A percentile compares a stretch with the other conserved stretches of the same genome.
Evolutionary conservation across 169 alveolate genomes (phyloP).

Genomic region (Cryptosporidium bovis): DNA sequence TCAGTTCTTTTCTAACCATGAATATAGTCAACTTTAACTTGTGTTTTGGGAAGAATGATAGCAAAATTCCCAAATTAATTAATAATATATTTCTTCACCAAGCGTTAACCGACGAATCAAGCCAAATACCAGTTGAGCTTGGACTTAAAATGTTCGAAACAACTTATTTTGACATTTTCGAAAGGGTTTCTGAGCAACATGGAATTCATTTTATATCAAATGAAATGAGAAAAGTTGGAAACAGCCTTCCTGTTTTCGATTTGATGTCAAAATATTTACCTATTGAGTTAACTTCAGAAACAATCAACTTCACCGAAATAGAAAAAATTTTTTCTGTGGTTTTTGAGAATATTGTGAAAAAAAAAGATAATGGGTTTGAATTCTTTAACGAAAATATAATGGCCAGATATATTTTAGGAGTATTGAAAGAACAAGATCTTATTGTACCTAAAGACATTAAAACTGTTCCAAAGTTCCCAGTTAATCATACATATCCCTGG

Average conservation of each 20-base stretch:
- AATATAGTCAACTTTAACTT: conserved; percentile 20
- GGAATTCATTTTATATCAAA: conserved; percentile 32
- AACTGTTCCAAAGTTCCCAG: conserved; percentile 10
- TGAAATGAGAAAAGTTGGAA: background rate
- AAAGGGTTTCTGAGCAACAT: conserved; percentile 71
- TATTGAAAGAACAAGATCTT: conserved; percentile 3
- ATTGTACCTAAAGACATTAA: conserved; percentile 25
- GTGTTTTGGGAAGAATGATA: background rate
- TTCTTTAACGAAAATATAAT: conserved; percentile 55
- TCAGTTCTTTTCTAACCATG: conserved; percentile 9
- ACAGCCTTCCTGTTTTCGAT: conserved; percentile 28
- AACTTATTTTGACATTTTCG: conserved; percentile 24
- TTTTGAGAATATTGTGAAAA: conserved; percentile 9
- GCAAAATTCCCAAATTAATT: background rate
- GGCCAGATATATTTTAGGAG: conserved; percentile 24
- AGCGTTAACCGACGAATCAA: conserved; percentile 47
- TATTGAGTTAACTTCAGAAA: conserved; percentile 41
- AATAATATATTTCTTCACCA: conserved; percentile 53
- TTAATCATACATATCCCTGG: conserved; percentile 63
- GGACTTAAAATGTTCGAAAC: conserved; percentile 57
- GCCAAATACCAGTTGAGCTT: conserved; percentile 34
- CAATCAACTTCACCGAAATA: conserved; percentile 29
- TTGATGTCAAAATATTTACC: conserved; percentile 3
- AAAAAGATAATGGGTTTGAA: background rate
- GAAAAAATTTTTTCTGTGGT: conserved; percentile 25